Base-by-base conservation (phyloP, 2,329 filamentous ascomycete genomes). In the Sporothrix protearum region DNA sequence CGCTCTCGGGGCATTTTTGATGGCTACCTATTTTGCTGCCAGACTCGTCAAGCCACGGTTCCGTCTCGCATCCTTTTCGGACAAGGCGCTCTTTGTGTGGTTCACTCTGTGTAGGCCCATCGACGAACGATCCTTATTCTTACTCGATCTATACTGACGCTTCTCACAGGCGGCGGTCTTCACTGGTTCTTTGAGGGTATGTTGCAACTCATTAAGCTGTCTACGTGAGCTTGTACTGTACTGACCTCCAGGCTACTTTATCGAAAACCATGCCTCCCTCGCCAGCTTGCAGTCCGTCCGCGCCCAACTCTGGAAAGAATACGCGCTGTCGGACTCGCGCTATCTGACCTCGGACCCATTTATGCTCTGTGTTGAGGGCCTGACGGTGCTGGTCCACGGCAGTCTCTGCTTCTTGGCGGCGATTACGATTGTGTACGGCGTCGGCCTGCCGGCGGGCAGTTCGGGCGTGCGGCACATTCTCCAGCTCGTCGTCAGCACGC, bases 251-350 rank as follows among this genome's bases (percentile, higher is more conserved):
- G 88, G 90, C 49, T 97, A 96, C 80, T 96, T 93, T 78, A 85
- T 94, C 74, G 80, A 87, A 74, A 88, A 94, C 78, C 91, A 92
- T 79, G 81, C 83, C 28, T 83, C 82, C 30, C 85, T 97, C 78
- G 88, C 89, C 0, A 83, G 86, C 12, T 88, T 88, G 73, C 90
- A 93, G 78, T 89, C 90, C 70, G 81, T 96, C 8, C 91, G 94
- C 71, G 92, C 91, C 2, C 93, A 97, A 82, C 84, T 97, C 59
- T 97, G 94, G 94, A 97, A 97, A 79, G 94, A 97, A 80, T 97
- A 97, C 79, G 86, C 92, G 2, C 85, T 94, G 45, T 94, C 92
- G 2, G 94, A 97, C 81, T 96, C 93, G 70, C 87, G 94, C 57
- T 97, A 97, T 78, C 83, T 97, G 76, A 94, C 91, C 2, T 89